phyloP scores from a whole-genome alignment of 768 basidiomycete species.

The Russula abietina region DNA sequence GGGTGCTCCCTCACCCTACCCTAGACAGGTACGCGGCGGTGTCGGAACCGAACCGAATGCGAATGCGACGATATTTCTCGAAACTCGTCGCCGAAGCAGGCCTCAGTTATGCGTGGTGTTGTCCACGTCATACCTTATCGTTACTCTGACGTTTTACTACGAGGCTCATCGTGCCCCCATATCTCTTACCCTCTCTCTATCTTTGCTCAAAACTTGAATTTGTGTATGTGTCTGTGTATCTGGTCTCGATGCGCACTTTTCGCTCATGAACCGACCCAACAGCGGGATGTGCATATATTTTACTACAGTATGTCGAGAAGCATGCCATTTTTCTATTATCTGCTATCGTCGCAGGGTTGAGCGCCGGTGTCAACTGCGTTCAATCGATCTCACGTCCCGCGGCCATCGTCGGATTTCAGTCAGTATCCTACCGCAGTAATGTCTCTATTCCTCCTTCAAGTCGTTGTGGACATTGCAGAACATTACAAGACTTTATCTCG shows the following conservation, averaged over 20 bases:
- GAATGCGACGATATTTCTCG: slow-evolving; percentile 34
- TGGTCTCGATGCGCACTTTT: not conserved
- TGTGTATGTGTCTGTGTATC: slow-evolving; percentile 43
- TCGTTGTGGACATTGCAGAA: slow-evolving; percentile 79
- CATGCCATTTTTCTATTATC: slow-evolving; percentile 40
- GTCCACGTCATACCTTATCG: slow-evolving; percentile 59
- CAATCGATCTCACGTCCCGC: not conserved
- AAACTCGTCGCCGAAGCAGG: slow-evolving; percentile 50
- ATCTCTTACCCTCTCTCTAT: slow-evolving; percentile 53
- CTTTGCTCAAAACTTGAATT: slow-evolving; percentile 37
- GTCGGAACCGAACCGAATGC: not conserved
- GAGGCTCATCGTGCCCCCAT: no score
- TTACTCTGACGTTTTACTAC: slow-evolving; percentile 63
- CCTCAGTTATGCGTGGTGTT: slow-evolving; percentile 51
- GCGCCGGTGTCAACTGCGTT: slow-evolving; percentile 25
- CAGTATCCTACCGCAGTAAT: slow-evolving; percentile 67
- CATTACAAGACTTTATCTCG: slow-evolving; percentile 71
- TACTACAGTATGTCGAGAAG: slow-evolving; percentile 64
- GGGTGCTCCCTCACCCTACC: slow-evolving; percentile 54
- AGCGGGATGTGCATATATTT: slow-evolving; percentile 65
- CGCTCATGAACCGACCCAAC: slow-evolving; percentile 13
- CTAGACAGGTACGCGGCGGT: slow-evolving; percentile 48
- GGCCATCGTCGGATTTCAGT: slow-evolving; percentile 65
- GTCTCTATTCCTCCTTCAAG: slow-evolving; percentile 63
- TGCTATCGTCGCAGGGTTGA: slow-evolving; percentile 31